Evolutionary conservation across 495 filamentous ascomycete species (phyloP).

Genomic region (Talaromyces borbonicus): DNA sequence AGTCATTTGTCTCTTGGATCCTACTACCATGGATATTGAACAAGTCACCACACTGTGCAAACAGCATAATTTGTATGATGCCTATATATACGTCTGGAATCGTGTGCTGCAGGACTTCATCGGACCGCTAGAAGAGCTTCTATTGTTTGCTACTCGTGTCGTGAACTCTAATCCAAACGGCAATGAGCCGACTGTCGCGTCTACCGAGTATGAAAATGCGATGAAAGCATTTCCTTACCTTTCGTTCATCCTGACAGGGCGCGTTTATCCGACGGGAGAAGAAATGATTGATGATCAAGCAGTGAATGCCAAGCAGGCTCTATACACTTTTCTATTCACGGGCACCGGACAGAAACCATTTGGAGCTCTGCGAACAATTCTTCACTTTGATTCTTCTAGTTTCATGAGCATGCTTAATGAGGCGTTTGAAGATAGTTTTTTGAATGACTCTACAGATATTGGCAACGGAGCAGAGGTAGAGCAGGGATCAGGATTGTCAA

Average conservation of each 20-base stretch:
- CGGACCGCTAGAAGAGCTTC: slow-evolving; percentile 74
- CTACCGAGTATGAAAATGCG: slow-evolving; percentile 47
- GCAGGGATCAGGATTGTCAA: slow-evolving; percentile 34
- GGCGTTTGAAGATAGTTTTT: slow-evolving; percentile 89
- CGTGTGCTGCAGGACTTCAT: slow-evolving; percentile 81
- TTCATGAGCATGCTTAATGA: slow-evolving; percentile 95
- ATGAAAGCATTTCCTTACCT: slow-evolving; percentile 93
- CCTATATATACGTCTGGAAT: slow-evolving; percentile 95
- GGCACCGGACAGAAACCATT: slow-evolving; percentile 66
- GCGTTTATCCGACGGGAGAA: slow-evolving; percentile 81
- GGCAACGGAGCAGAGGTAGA: slow-evolving; percentile 46
- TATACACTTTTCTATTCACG: slow-evolving; percentile 91
- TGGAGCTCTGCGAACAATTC: slow-evolving; percentile 70
- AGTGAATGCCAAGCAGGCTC: slow-evolving; percentile 64
- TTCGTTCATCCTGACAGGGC: slow-evolving; percentile 83
- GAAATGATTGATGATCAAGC: slow-evolving; percentile 57
- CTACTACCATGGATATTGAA: slow-evolving; percentile 84
- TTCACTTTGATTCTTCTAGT: slow-evolving; percentile 81
- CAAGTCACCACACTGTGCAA: slow-evolving; percentile 87
- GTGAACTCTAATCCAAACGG: slow-evolving; percentile 16
- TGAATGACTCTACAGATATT: slow-evolving; percentile 57
- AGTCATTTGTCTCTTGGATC: slow-evolving; percentile 87
- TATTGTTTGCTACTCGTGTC: slow-evolving; percentile 26
- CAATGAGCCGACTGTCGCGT: slow-evolving; percentile 25
- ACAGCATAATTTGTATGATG: slow-evolving; percentile 84